Conservation (phyloP, 805 yeast species). For the Lachancea waltii region DNA sequence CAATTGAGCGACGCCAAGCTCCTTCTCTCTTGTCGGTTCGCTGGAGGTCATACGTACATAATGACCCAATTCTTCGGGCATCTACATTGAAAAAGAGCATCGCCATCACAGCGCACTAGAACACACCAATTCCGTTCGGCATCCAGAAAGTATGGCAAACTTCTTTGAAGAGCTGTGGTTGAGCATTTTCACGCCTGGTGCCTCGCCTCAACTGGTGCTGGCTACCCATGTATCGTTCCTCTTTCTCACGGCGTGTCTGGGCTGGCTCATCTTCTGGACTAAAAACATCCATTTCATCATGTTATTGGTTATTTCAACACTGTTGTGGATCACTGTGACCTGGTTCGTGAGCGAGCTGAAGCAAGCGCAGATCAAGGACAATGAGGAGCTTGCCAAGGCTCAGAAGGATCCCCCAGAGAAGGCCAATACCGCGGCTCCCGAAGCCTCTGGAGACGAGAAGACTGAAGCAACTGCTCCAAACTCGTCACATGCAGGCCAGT, state of each 20-base stretch:
- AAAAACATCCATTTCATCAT: constrained; percentile 59
- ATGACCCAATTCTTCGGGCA: too few relatives aligned
- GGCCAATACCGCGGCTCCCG: too few relatives aligned
- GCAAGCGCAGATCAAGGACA: constrained; percentile 32
- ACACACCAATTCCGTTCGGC: neutral
- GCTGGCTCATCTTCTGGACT: constrained; percentile 52
- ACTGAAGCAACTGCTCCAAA: too few relatives aligned
- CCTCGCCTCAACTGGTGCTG: constrained; percentile 77
- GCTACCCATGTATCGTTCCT: constrained; percentile 86
- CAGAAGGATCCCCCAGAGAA: too few relatives aligned
- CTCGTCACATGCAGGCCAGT: too few relatives aligned
- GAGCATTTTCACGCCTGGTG: constrained; percentile 87
- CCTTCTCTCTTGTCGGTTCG: too few relatives aligned
- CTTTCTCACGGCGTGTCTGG: constrained; percentile 47
- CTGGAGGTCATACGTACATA: too few relatives aligned
- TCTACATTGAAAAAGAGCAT: neutral
- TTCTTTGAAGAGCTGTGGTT: constrained; percentile 66
- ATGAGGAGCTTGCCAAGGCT: constrained; percentile 21
- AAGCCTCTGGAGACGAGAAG: too few relatives aligned
- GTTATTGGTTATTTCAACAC: constrained; percentile 47
- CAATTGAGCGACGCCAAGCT: too few relatives aligned
- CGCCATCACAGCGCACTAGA: too few relatives aligned
- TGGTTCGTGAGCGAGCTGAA: constrained; percentile 81
- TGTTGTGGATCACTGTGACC: constrained; percentile 71
- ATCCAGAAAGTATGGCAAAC: constrained; percentile 12